A percentile compares a stretch with the other conserved stretches of the same genome.
Conservation (phyloP, 75 land plant genomes). For the Chamaecyparis obtusa region DNA sequence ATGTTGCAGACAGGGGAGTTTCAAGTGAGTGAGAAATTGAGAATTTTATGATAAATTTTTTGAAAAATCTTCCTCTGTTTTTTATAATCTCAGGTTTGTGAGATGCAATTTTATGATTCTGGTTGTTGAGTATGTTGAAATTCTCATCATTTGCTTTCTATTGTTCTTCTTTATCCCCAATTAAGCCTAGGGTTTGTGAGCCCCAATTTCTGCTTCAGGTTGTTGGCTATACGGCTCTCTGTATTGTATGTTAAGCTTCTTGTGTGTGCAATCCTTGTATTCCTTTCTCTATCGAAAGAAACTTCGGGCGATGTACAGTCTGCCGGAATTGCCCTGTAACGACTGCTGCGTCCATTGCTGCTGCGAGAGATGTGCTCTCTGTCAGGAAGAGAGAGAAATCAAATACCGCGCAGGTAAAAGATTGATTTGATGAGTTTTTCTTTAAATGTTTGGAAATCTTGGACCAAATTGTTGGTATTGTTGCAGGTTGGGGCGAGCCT, state of each 20-base stretch:
- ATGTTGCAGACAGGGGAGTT: slow-evolving; percentile 39
- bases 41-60: background rate
- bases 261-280: slow-evolving; percentile 10
- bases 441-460: too few species aligned
- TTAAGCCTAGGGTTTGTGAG: background rate
- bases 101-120: background rate
- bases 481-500: too few species aligned
- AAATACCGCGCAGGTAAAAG: slow-evolving; percentile 10
- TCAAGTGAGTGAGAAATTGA: slow-evolving; percentile 20
- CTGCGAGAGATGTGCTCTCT: slow-evolving; percentile 12
- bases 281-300: slow-evolving; percentile 12
- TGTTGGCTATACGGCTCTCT: background rate
- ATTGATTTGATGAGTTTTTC: background rate
- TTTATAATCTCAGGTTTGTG: background rate
- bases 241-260: slow-evolving; percentile 2
- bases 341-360: slow-evolving; percentile 13
- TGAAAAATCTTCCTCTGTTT: too few species aligned
- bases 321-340: slow-evolving; percentile 11
- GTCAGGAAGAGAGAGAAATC: slow-evolving; percentile 13
- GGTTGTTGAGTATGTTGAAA: too few species aligned
- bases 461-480: too few species aligned
- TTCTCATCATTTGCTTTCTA: background rate
- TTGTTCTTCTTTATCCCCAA: background rate
- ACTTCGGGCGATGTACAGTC: slow-evolving; percentile 13
- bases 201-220: background rate